Evolutionary conservation across 164 flowering plant species (phyloP).

Genomic region (Piper longum): DNA sequence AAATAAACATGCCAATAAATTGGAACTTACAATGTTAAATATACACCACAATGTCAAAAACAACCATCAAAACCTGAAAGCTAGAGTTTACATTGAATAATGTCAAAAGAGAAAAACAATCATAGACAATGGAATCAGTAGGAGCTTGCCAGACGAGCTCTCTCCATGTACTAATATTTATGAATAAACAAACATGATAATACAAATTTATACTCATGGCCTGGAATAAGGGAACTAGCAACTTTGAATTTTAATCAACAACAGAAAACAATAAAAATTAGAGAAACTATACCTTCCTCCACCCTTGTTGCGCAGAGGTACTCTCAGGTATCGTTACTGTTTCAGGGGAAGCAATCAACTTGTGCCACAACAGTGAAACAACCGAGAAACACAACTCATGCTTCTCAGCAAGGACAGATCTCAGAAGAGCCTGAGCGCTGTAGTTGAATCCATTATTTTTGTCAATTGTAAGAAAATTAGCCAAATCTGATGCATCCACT

Average conservation of each 20-base stretch:
- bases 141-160: too few relatives aligned
- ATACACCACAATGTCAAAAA: too few relatives aligned
- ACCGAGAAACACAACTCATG: constrained; percentile 87
- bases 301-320: constrained; percentile 98
- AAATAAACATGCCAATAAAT: too few relatives aligned
- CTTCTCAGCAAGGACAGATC: constrained; percentile 72
- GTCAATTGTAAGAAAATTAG: constrained; percentile 60
- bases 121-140: too few relatives aligned
- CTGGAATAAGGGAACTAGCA: background rate
- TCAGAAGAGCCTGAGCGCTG: constrained; percentile 54
- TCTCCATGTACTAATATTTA: too few relatives aligned
- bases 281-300: constrained; percentile 71
- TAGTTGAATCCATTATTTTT: constrained; percentile 77
- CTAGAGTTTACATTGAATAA: too few relatives aligned
- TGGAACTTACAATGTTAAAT: too few relatives aligned
- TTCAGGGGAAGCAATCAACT: constrained; percentile 35
- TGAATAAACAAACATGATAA: background rate
- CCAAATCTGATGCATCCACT: constrained; percentile 25
- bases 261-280: background rate
- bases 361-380: constrained; percentile 71
- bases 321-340: constrained; percentile 72
- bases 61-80: too few relatives aligned
- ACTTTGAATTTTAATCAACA: background rate
- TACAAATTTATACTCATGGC: background rate
- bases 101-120: too few relatives aligned